These are phyloP conservation scores for Pyrenopolyporus hunteri DNA, from an alignment of 495 filamentous ascomycete species.

Conservation along the genomic window DNA sequence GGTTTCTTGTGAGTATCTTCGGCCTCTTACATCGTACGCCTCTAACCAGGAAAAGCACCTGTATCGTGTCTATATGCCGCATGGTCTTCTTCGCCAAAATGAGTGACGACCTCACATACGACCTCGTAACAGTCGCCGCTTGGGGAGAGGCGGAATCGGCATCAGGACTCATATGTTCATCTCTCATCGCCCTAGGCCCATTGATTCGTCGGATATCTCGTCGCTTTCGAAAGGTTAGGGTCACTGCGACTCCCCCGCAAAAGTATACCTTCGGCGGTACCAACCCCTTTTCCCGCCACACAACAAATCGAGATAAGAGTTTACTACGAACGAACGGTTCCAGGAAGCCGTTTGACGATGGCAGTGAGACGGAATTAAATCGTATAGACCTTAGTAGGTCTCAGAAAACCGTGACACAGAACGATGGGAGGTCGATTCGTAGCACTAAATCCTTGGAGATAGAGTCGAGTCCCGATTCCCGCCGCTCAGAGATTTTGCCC, in stretches of 20 bases:
- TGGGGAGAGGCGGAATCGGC: constrained; percentile 34
- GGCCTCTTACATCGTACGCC: neutral
- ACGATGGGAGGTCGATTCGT: constrained; percentile 28
- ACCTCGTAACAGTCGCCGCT: constrained; percentile 22
- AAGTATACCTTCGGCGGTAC: constrained; percentile 15
- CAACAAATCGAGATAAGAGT: constrained; percentile 17
- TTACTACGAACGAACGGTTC: constrained; percentile 18
- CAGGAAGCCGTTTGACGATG: constrained; percentile 16
- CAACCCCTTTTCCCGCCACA: constrained; percentile 30
- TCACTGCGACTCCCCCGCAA: neutral
- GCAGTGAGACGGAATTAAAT: constrained; percentile 38
- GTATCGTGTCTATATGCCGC: constrained; percentile 35
- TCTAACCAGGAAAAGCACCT: constrained; percentile 26
- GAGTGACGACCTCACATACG: constrained; percentile 23
- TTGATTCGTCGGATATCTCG: constrained; percentile 23
- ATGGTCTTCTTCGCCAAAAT: constrained; percentile 32
- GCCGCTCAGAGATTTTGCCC: constrained; percentile 20
- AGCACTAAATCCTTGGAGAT: constrained; percentile 29
- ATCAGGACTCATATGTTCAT: constrained; percentile 33
- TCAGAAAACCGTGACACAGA: constrained; percentile 7
- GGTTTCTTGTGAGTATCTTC: constrained; percentile 43
- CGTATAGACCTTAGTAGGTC: constrained; percentile 15
- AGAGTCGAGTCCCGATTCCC: neutral
- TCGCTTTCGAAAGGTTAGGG: constrained; percentile 3
- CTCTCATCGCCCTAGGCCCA: constrained; percentile 28